Evolutionary conservation across 148 eudicot genomes (phyloP).

Genomic region (Vaccinium corymbosum): DNA sequence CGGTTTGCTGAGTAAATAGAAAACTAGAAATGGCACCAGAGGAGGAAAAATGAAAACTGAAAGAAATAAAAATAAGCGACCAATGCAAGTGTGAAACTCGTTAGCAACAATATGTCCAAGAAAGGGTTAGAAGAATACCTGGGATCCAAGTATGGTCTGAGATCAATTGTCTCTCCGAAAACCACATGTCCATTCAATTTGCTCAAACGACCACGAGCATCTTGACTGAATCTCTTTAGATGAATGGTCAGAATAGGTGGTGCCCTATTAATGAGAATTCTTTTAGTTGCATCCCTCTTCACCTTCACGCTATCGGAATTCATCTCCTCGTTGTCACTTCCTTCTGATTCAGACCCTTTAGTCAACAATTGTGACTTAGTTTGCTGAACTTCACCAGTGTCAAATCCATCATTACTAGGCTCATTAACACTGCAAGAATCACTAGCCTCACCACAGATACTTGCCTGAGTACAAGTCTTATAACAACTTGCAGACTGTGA

Average conservation of each 20-base stretch:
- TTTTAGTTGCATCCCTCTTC: constrained; percentile 81
- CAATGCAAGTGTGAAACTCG: background rate
- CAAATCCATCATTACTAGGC: constrained; percentile 17
- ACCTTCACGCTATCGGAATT: constrained; percentile 54
- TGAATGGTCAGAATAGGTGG: constrained; percentile 85
- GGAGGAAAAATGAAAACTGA: background rate
- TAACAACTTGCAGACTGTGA: constrained; percentile 20
- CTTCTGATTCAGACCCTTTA: constrained; percentile 37
- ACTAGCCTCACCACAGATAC: constrained; percentile 13
- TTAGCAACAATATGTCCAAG: background rate
- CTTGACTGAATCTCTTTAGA: constrained; percentile 91
- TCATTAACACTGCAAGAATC: constrained; percentile 22
- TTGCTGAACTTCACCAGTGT: constrained; percentile 25
- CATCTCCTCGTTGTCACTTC: constrained; percentile 38
- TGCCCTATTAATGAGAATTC: constrained; percentile 58
- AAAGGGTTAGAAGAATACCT: constrained; percentile 44
- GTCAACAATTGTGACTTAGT: background rate
- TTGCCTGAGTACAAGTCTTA: constrained; percentile 23
- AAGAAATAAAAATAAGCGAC: background rate
- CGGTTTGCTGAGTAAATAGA: background rate
- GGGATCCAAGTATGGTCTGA: constrained; percentile 70
- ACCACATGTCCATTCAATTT: constrained; percentile 85
- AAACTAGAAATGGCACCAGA: background rate
- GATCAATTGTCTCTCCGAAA: constrained; percentile 68
- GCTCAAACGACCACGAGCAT: constrained; percentile 84